Percentiles rank a stretch among this genome's conserved stretches.
Conservation (phyloP, 345 rosid genomes). For the Euphorbia pulcherrima region DNA sequence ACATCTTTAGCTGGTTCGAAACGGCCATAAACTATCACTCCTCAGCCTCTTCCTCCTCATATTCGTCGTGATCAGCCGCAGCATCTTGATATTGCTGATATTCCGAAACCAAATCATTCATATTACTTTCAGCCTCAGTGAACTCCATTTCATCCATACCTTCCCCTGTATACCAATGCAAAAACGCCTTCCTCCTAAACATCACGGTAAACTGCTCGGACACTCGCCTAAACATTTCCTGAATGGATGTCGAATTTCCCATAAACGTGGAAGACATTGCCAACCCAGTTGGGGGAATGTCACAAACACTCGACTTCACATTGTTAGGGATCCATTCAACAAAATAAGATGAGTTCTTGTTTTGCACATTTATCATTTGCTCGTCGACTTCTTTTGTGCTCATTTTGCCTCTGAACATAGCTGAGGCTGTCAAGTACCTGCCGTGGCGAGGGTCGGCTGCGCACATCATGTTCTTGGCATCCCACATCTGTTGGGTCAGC, state of each 20-base stretch:
- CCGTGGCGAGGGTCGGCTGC: slow-evolving; percentile 91
- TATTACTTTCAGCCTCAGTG: slow-evolving; percentile 85
- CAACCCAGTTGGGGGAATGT: slow-evolving; percentile 67
- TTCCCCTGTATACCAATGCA: slow-evolving; percentile 90
- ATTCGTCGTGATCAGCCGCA: slow-evolving; percentile 52
- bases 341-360: slow-evolving; percentile 86
- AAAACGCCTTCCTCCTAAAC: slow-evolving; percentile 57
- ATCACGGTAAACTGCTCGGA: slow-evolving; percentile 57
- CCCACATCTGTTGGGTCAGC: slow-evolving; percentile 87
- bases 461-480: slow-evolving; percentile 78
- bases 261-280: slow-evolving; percentile 75
- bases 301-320: slow-evolving; percentile 77
- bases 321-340: slow-evolving; percentile 69
- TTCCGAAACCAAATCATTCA: slow-evolving; percentile 87
- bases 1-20: no score
- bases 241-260: slow-evolving; percentile 70
- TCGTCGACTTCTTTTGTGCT: slow-evolving; percentile 92
- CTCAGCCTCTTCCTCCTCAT: slow-evolving; percentile 45
- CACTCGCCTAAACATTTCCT: slow-evolving; percentile 59
- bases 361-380: slow-evolving; percentile 86
- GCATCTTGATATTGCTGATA: slow-evolving; percentile 91
- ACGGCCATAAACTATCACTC: slow-evolving; percentile 27
- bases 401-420: slow-evolving; percentile 89
- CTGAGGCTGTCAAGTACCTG: slow-evolving; percentile 78
- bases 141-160: slow-evolving; percentile 99